Evolutionary conservation across 305 asterid genomes (phyloP).

Genomic region (Solanum hybrid): DNA sequence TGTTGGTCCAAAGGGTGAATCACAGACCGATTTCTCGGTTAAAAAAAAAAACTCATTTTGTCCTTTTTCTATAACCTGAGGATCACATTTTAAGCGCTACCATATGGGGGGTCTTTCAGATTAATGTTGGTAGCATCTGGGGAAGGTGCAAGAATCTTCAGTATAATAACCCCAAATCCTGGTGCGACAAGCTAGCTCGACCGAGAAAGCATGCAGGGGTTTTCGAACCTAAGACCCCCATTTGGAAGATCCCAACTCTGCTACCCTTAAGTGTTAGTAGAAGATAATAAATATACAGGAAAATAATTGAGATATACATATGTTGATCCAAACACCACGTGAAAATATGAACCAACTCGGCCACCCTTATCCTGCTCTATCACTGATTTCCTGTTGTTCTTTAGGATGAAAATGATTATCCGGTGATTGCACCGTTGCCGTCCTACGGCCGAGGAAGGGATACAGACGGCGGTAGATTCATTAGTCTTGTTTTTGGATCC

Average conservation of each 20-base stretch:
- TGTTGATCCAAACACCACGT: not conserved
- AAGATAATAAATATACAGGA: not conserved
- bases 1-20: too few relatives aligned
- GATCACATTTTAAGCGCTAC: not conserved
- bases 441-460: constrained; percentile 97
- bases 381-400: not conserved
- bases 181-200: not conserved
- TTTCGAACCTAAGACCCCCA: not conserved
- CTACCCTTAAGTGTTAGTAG: not conserved
- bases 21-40: too few relatives aligned
- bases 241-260: not conserved
- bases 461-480: constrained; percentile 62
- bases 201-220: fast-evolving
- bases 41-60: too few relatives aligned
- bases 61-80: not conserved
- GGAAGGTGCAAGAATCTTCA: not conserved
- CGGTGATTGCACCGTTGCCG: constrained; percentile 74
- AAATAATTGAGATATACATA: not conserved
- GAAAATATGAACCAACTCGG: not conserved
- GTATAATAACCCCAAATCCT: not conserved
- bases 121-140: not conserved
- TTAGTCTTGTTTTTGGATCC: constrained; percentile 79
- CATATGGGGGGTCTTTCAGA: not conserved
- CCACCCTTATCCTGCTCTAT: not conserved
- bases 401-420: constrained; percentile 75